phyloP scores from a whole-genome alignment of 1,284 basidiomycete species.

The Naganishia cerealis region DNA sequence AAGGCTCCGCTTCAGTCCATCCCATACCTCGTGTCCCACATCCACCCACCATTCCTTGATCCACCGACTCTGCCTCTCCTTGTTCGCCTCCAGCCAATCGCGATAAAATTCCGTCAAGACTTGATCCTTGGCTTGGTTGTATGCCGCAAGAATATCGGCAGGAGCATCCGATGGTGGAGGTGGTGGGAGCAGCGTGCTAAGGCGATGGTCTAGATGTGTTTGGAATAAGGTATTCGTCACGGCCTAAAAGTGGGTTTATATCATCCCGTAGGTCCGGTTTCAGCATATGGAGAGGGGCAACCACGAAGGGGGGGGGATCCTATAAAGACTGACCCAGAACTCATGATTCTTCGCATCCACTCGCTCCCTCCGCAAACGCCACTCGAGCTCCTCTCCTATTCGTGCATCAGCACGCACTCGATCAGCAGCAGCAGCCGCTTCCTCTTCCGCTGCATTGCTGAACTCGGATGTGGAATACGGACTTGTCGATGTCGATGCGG shows the following conservation, averaged over 20 bases:
- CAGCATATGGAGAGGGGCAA: neutral
- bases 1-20: slow-evolving; percentile 17
- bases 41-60: slow-evolving; percentile 34
- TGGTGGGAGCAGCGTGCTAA: slow-evolving; percentile 23
- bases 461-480: slow-evolving; percentile 34
- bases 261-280: neutral
- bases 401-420: slow-evolving; percentile 6
- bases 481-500: neutral
- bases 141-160: neutral
- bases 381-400: slow-evolving; percentile 25
- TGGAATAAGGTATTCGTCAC: slow-evolving; percentile 34
- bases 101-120: slow-evolving; percentile 32
- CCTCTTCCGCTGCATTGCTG: neutral
- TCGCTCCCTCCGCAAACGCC: slow-evolving; percentile 29
- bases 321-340: slow-evolving; percentile 31
- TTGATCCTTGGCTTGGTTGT: slow-evolving; percentile 17
- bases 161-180: slow-evolving; percentile 19
- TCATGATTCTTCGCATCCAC: slow-evolving; percentile 35
- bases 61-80: slow-evolving; percentile 29
- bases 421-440: neutral
- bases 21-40: slow-evolving; percentile 28
- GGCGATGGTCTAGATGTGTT: slow-evolving; percentile 28
- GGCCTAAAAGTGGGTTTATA: slow-evolving; percentile 13
- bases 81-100: slow-evolving; percentile 33
- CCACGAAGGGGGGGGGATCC: neutral